A percentile compares a stretch with the other conserved stretches of the same genome.
phyloP scores from a whole-genome alignment of 768 basidiomycete genomes.

The Hericium alpestre region DNA sequence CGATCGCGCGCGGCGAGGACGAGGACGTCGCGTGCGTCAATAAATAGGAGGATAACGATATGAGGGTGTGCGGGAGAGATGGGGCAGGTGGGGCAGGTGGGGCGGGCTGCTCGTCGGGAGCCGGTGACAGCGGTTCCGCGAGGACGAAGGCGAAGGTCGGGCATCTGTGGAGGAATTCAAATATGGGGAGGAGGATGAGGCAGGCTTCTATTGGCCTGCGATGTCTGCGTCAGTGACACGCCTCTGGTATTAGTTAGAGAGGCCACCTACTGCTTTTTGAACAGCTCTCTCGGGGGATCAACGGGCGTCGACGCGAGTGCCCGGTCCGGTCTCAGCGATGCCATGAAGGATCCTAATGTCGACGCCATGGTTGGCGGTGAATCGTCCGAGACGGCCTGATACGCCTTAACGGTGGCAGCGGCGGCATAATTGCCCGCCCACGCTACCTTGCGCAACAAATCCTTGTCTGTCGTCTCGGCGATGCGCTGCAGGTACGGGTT shows the following conservation, averaged over 20 bases:
- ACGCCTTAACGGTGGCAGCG: conserved; percentile 39
- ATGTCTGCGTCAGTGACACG: not conserved
- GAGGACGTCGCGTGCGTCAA: conserved; percentile 58
- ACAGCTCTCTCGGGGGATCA: conserved; percentile 41
- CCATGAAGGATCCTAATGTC: conserved; percentile 42
- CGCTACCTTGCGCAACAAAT: conserved; percentile 45
- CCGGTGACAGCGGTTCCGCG: conserved; percentile 24
- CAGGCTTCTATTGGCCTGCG: conserved; percentile 54
- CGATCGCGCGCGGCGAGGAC: conserved; percentile 44
- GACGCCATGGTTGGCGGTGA: conserved; percentile 36
- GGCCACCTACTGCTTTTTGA: conserved; percentile 41
- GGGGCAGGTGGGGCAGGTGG: conserved; percentile 20
- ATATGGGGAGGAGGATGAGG: conserved; percentile 47
- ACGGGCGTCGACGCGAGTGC: conserved; percentile 36
- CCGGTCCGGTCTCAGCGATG: conserved; percentile 43
- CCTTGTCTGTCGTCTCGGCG: conserved; percentile 33
- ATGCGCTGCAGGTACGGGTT: conserved; percentile 56
- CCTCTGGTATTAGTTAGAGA: not conserved
- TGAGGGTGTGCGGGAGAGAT: conserved; percentile 34
- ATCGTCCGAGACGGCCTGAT: conserved; percentile 47
- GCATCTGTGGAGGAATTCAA: conserved; percentile 50
- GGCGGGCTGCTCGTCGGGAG: conserved; percentile 14
- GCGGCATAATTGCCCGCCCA: conserved; percentile 47
- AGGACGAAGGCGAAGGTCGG: conserved; percentile 38
- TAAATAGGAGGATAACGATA: conserved; percentile 56